These are phyloP conservation scores for Nymphaea thermarum DNA, from an alignment of 164 flowering plant genomes.

Conservation along the genomic window DNA sequence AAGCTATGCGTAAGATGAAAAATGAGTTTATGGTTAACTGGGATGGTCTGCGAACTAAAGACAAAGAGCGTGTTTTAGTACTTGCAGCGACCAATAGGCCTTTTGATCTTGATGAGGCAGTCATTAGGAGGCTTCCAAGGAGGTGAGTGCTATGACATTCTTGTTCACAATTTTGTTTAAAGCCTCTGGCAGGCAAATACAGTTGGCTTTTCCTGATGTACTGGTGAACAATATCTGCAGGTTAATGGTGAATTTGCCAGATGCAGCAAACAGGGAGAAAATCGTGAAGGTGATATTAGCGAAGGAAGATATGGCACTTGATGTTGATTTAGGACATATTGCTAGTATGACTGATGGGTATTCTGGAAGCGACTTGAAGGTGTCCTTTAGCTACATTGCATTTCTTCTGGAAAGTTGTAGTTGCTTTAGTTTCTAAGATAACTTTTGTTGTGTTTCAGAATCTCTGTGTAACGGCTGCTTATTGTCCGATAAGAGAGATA, in stretches of 20 bases:
- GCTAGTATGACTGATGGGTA: conserved; percentile 92
- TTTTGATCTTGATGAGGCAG: conserved; percentile 8
- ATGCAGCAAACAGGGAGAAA: conserved; percentile 79
- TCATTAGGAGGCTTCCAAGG: conserved; percentile 5
- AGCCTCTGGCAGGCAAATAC: too few relatives aligned
- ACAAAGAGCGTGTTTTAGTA: conserved; percentile 4
- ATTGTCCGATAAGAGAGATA: conserved; percentile 83
- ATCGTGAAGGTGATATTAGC: conserved; percentile 75
- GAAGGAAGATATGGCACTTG: conserved; percentile 74
- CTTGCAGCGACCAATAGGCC: conserved; percentile 8
- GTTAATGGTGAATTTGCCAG: conserved; percentile 93
- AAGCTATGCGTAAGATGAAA: conserved; percentile 5
- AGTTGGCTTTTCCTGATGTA: too few relatives aligned
- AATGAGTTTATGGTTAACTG: conserved; percentile 6
- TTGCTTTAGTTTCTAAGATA: background rate
- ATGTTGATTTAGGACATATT: conserved; percentile 63
- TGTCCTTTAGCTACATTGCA: conserved; percentile 12
- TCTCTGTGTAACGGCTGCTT: conserved; percentile 92
- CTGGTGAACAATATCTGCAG: conserved; percentile 18
- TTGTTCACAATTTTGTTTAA: background rate
- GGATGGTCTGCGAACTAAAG: conserved; percentile 8
- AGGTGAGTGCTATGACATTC: background rate
- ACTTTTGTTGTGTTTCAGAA: conserved; percentile 41
- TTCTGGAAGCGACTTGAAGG: conserved; percentile 96
- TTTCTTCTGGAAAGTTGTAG: background rate